Base-by-base conservation (phyloP, 2,329 filamentous ascomycete genomes). In the Nannizzia gypsea region DNA sequence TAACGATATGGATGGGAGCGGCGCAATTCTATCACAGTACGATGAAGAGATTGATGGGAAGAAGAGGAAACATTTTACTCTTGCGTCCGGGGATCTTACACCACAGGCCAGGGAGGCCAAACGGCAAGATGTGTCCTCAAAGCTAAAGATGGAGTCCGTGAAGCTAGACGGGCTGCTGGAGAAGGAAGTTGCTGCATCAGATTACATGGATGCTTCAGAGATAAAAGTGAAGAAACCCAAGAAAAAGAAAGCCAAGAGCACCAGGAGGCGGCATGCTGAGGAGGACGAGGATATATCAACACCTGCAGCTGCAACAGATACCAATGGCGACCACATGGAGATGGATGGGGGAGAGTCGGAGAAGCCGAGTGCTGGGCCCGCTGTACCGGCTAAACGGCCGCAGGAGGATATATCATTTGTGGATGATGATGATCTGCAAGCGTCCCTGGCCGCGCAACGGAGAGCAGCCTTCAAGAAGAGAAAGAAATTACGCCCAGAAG, bases 181-280 rank as follows among this genome's bases (percentile, higher is more conserved):
- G 67, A 77, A 80, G 17, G 83, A 88, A 48, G 79, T 82, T 6
- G 85, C 85, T 1, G 77, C 82, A 15, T 96, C 91, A 17, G 93
- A 99, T 71, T 99, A 99, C 71, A 79, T 95, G 64, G 90, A 96
- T 63, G 76, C 86, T 15, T 88, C 88, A 1, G 87, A 93, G 66
- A 83, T 96, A 68, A 99, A 96, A 73, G 82, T 97, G 64, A 95
- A 90, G 76, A 99, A 96, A 72, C 86, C 89, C 0, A 96, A 95
- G 75, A 96, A 87, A 75, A 80, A 85, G 73, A 93, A 92, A 74
- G 81, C 83, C 34, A 92, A 90, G 72, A 80, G 83, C 24, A 89
- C 87, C 1, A 81, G 88, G 57, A 83, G 88, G 69, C 87, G 86
- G 65, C 80, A 80, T 1, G 74, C 79, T n/a, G 82, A 52, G 4